Percentiles rank a stretch among this genome's conserved stretches.
phyloP scores from a whole-genome alignment of 345 rosid genomes.

The Corymbia maculata region DNA sequence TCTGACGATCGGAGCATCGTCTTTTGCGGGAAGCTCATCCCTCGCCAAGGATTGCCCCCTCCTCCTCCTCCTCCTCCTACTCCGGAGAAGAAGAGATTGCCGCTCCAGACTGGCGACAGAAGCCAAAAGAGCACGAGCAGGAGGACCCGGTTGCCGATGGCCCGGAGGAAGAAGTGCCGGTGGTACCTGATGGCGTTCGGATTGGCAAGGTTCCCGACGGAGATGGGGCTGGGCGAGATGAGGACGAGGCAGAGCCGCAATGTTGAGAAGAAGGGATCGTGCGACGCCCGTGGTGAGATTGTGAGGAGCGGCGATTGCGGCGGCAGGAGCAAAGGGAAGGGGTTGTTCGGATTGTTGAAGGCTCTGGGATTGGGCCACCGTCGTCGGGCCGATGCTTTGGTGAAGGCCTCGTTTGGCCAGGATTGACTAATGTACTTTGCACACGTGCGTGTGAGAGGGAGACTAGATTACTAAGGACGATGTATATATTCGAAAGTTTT shows the following conservation, averaged over 20 bases:
- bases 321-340: not conserved
- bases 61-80: not conserved
- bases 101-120: not conserved
- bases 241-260: slow-evolving; percentile 35
- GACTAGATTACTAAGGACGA: not conserved
- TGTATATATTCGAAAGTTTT: not conserved
- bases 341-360: not conserved
- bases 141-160: not conserved
- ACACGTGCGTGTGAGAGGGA: not conserved
- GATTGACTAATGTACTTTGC: not conserved
- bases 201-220: slow-evolving; percentile 28
- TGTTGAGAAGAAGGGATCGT: not conserved
- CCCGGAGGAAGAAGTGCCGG: slow-evolving; percentile 17
- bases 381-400: not conserved
- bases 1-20: not conserved
- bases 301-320: slow-evolving; percentile 16
- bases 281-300: not conserved
- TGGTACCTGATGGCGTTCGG: slow-evolving; percentile 47
- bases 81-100: not conserved
- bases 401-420: not conserved
- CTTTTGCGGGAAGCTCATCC: slow-evolving; percentile 8
- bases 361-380: slow-evolving; percentile 2
- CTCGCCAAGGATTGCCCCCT: not conserved
- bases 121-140: not conserved
- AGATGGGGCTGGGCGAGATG: slow-evolving; percentile 34